phyloP scores from a whole-genome alignment of 148 eudicot genomes.

The Vaccinium myrtillus region DNA sequence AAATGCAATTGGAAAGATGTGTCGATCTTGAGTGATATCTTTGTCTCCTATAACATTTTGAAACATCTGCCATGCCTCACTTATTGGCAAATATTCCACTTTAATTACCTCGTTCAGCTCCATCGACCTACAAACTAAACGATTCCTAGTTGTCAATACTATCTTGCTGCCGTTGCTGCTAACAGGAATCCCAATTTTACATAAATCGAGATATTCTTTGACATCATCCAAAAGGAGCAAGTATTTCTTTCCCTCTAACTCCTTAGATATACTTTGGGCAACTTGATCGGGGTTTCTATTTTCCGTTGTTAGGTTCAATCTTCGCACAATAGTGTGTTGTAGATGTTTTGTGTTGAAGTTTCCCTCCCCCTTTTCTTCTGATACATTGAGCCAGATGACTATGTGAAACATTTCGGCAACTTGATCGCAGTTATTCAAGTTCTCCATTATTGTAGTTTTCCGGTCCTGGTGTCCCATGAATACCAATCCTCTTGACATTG shows the following conservation, averaged over 20 bases:
- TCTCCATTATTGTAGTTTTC: constrained; percentile 13
- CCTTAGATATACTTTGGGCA: neutral
- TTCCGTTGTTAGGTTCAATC: neutral
- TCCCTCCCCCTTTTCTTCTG: neutral
- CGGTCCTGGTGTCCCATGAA: constrained; percentile 13
- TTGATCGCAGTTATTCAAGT: constrained; percentile 17
- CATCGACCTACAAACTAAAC: neutral
- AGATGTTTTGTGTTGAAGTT: constrained; percentile 4
- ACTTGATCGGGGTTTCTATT: neutral
- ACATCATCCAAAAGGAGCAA: constrained; percentile 26
- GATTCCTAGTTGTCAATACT: constrained; percentile 17
- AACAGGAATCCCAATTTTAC: constrained; percentile 2
- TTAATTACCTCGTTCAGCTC: neutral
- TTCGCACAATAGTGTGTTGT: neutral
- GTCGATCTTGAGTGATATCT: neutral
- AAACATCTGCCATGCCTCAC: constrained; percentile 23
- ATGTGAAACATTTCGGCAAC: constrained; percentile 14
- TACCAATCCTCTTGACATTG: neutral
- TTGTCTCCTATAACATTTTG: neutral
- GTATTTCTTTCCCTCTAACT: neutral
- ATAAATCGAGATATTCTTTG: constrained; percentile 1
- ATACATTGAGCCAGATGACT: constrained; percentile 10
- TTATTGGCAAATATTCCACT: neutral
- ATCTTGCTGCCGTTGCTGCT: constrained; percentile 9
- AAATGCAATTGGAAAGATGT: neutral